Conservation (phyloP, 2,329 filamentous ascomycete genomes). For the Aspergillus amoenus region DNA sequence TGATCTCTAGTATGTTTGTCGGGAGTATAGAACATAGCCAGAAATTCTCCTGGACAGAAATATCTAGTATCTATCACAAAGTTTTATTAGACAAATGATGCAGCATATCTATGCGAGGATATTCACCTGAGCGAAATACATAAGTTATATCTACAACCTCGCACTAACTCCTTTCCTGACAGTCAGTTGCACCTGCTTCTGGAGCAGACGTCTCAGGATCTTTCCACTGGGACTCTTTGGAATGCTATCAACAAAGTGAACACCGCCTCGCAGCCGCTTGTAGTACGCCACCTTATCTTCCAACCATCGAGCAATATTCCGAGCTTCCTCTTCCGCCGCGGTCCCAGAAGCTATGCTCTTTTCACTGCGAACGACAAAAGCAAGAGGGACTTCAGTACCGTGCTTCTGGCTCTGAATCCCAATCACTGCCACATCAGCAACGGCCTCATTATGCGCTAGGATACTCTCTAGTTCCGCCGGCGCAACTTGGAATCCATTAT, state of each 20-base stretch:
- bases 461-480: conserved; percentile 65
- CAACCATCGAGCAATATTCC: conserved; percentile 46
- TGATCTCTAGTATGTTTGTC: too few species aligned
- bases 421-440: conserved; percentile 63
- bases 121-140: too few species aligned
- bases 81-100: too few species aligned
- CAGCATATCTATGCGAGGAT: too few species aligned
- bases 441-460: conserved; percentile 49
- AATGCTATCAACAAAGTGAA: conserved; percentile 47
- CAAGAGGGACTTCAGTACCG: conserved; percentile 68
- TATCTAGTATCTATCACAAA: too few species aligned
- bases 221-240: conserved; percentile 51
- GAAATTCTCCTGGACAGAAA: too few species aligned
- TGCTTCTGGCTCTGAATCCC: conserved; percentile 60
- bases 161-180: too few species aligned
- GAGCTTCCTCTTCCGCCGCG: conserved; percentile 49
- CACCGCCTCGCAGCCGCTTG: conserved; percentile 47
- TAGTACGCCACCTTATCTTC: conserved; percentile 44
- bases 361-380: conserved; percentile 57
- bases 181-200: conserved; percentile 26
- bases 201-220: conserved; percentile 40
- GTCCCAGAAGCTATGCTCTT: conserved; percentile 45
- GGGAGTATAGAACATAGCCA: too few species aligned
- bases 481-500: conserved; percentile 70
- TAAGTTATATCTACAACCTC: too few species aligned